A percentile compares a stretch with the other conserved stretches of the same genome.
Conservation (phyloP, 495 filamentous ascomycete species). For the Penicillium steckii region DNA sequence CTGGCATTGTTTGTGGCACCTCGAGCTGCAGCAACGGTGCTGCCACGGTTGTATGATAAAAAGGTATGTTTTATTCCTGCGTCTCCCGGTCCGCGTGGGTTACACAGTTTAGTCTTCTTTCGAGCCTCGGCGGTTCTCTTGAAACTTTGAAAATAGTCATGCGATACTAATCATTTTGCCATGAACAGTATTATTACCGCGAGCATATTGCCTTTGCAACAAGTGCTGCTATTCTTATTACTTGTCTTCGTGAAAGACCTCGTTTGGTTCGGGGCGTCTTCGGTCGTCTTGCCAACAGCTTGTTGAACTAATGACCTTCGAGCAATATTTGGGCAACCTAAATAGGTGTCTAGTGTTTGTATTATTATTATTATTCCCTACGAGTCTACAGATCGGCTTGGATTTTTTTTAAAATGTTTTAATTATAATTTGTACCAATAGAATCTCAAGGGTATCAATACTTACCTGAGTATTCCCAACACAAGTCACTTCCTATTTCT, state of each 20-base stretch:
- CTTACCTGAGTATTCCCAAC: no score
- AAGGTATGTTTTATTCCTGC: slow-evolving; percentile 44
- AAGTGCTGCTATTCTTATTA: slow-evolving; percentile 74
- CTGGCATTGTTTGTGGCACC: slow-evolving; percentile 85
- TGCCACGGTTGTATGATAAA: slow-evolving; percentile 71
- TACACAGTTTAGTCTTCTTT: slow-evolving; percentile 14
- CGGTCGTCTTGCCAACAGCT: slow-evolving; percentile 59
- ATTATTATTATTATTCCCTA: slow-evolving; percentile 8
- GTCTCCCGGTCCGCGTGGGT: slow-evolving; percentile 17
- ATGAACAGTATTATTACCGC: slow-evolving; percentile 65
- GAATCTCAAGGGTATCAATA: no score
- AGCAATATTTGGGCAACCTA: not conserved
- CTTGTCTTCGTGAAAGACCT: slow-evolving; percentile 63
- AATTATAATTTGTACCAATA: not conserved
- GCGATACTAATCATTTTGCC: slow-evolving; percentile 19
- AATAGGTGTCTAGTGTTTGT: not conserved
- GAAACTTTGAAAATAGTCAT: slow-evolving; percentile 8
- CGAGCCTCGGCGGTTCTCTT: not conserved
- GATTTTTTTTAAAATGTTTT: no score
- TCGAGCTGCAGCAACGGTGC: slow-evolving; percentile 70
- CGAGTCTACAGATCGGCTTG: not conserved
- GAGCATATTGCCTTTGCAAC: slow-evolving; percentile 73
- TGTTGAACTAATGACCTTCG: slow-evolving; percentile 40
- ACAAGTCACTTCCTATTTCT: no score
- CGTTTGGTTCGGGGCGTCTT: slow-evolving; percentile 71